A percentile compares a stretch with the other conserved stretches of the same genome.
Conservation (phyloP, 805 yeast species). For the Zygosaccharomyces rouxii region DNA sequence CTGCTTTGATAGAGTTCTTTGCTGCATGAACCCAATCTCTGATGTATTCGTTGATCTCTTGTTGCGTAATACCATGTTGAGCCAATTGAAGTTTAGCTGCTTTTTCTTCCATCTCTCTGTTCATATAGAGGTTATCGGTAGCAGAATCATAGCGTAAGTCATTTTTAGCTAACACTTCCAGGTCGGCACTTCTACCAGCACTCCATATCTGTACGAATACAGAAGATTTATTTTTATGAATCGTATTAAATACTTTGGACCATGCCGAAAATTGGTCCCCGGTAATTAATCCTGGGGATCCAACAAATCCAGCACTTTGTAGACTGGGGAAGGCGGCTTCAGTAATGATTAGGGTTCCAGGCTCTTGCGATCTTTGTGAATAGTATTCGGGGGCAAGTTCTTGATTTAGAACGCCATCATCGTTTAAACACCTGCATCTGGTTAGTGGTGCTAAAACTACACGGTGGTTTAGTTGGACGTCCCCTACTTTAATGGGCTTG, state of each 20-base stretch:
- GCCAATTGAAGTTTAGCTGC: constrained; percentile 34
- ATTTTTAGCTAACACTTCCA: constrained; percentile 34
- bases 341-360: constrained; percentile 57
- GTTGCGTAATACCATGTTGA: constrained; percentile 28
- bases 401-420: constrained; percentile 34
- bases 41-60: constrained; percentile 39
- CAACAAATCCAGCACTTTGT: constrained; percentile 37
- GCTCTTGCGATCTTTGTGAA: constrained; percentile 45
- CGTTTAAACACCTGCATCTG: constrained; percentile 38
- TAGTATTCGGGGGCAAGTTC: constrained; percentile 49
- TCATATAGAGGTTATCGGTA: constrained; percentile 35
- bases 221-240: constrained; percentile 47
- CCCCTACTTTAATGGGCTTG: constrained; percentile 42
- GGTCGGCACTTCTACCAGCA: constrained; percentile 41
- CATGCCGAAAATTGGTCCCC: constrained; percentile 45
- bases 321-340: constrained; percentile 51
- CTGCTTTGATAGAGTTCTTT: constrained; percentile 32
- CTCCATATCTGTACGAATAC: constrained; percentile 50
- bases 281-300: constrained; percentile 47
- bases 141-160: constrained; percentile 40
- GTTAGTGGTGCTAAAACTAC: constrained; percentile 44
- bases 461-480: constrained; percentile 34
- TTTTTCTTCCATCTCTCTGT: constrained; percentile 33
- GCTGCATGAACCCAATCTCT: constrained; percentile 44
- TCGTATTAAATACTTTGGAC: constrained; percentile 44